These are phyloP conservation scores for Trypanosomatidae sp. DNA, from an alignment of 208 protist species.

Conservation along the genomic window DNA sequence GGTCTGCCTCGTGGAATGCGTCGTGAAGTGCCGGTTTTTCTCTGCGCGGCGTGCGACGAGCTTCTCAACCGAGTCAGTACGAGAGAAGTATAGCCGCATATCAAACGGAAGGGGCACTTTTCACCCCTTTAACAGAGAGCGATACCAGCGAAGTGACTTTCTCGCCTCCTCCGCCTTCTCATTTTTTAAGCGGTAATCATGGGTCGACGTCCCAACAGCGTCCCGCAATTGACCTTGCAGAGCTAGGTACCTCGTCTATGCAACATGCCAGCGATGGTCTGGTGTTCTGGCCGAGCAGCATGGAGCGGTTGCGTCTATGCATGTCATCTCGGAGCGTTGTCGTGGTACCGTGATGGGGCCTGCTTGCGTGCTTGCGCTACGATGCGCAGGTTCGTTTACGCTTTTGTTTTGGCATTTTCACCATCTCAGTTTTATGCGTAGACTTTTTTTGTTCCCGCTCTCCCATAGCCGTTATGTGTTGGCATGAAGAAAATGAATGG, in stretches of 20 bases:
- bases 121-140: neutral
- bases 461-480: neutral
- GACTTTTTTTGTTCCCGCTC: neutral
- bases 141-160: conserved; percentile 10
- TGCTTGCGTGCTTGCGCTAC: neutral
- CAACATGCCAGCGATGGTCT: neutral
- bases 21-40: conserved; percentile 1
- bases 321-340: conserved; percentile 20
- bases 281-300: conserved; percentile 43
- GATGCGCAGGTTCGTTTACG: neutral
- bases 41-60: conserved; percentile 2
- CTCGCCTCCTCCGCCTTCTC: neutral
- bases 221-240: neutral
- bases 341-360: neutral
- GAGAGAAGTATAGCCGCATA: conserved; percentile 16
- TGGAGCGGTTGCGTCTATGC: conserved; percentile 22
- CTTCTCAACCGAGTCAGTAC: conserved; percentile 2
- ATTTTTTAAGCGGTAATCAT: neutral
- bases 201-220: neutral
- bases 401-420: neutral
- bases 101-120: neutral
- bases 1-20: neutral
- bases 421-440: neutral
- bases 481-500: neutral
- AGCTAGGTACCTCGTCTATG: conserved; percentile 6